phyloP scores from a whole-genome alignment of 306 rosid genomes.

The Cicer pinnatifidum region DNA sequence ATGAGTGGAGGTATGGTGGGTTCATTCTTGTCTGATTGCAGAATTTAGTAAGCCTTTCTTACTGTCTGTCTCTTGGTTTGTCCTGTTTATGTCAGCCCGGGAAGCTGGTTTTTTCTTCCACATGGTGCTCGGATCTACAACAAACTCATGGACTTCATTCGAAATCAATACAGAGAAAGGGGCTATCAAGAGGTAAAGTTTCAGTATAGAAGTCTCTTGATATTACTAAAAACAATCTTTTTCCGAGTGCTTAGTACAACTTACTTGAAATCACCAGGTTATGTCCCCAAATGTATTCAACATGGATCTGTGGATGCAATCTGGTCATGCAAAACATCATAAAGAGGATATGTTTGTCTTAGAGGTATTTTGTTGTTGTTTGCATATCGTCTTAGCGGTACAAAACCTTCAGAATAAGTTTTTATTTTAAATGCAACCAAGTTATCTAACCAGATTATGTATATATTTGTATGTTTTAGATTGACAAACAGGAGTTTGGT shows the following conservation, averaged over 20 bases:
- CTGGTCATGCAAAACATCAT: slow-evolving; percentile 87
- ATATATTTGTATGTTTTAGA: slow-evolving; percentile 49
- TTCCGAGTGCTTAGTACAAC: slow-evolving; percentile 14
- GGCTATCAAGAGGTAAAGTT: slow-evolving; percentile 84
- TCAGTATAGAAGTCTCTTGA: slow-evolving; percentile 39
- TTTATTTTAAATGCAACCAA: slow-evolving; percentile 13
- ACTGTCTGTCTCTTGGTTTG: slow-evolving; percentile 19
- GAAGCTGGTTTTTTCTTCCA: slow-evolving; percentile 98
- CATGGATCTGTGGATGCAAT: slow-evolving; percentile 92
- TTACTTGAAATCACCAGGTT: slow-evolving; percentile 62
- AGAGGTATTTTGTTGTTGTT: slow-evolving; percentile 58
- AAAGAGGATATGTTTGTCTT: slow-evolving; percentile 87
- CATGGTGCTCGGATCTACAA: slow-evolving; percentile 81
- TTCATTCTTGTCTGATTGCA: slow-evolving; percentile 33
- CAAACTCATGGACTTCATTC: slow-evolving; percentile 76
- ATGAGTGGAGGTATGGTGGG: slow-evolving; percentile 75
- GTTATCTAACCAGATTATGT: slow-evolving; percentile 25
- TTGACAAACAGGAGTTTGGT: slow-evolving; percentile 96
- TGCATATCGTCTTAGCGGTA: background rate
- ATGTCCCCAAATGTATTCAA: slow-evolving; percentile 89
- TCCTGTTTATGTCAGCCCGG: slow-evolving; percentile 66
- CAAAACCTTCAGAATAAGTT: slow-evolving; percentile 1
- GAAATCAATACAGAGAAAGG: slow-evolving; percentile 73
- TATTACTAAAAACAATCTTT: slow-evolving; percentile 13
- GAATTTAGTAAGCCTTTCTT: slow-evolving; percentile 32